Evolutionary conservation across 1,139 yeast genomes (phyloP).

Genomic region (Meyerozyma elateridarum): DNA sequence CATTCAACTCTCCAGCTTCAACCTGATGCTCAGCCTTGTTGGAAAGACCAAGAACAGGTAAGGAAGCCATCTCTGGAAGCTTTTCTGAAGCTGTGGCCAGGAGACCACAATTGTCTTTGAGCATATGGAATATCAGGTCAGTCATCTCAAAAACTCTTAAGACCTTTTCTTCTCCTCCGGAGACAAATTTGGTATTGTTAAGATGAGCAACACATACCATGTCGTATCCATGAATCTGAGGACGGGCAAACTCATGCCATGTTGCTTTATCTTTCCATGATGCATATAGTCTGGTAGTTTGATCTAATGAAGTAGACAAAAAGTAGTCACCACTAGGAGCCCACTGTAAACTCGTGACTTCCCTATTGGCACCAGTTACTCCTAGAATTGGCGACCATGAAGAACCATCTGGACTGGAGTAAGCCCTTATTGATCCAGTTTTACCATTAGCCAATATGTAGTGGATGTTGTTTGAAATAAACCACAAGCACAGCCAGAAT

Average conservation of each 20-base stretch:
- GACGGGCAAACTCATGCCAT: conserved; percentile 94
- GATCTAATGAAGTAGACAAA: conserved; percentile 78
- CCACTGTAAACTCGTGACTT: conserved; percentile 83
- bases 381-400: conserved; percentile 34
- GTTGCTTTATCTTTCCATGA: conserved; percentile 46
- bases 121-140: conserved; percentile 61
- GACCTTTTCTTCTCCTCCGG: conserved; percentile 96
- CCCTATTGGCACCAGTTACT: conserved; percentile 70
- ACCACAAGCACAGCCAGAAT: conserved; percentile 89
- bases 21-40: conserved; percentile 70
- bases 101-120: conserved; percentile 52
- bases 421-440: conserved; percentile 88
- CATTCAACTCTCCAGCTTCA: conserved; percentile 38
- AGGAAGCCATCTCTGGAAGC: conserved; percentile 76
- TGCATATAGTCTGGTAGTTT: conserved; percentile 82
- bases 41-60: conserved; percentile 91
- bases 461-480: conserved; percentile 37
- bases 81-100: conserved; percentile 17
- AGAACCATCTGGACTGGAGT: conserved; percentile 41
- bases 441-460: conserved; percentile 77
- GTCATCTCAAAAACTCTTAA: conserved; percentile 89
- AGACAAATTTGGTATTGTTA: conserved; percentile 61
- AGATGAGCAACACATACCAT: conserved; percentile 80
- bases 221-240: conserved; percentile 97
- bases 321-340: conserved; percentile 61